These are phyloP conservation scores for Penicillium sp. DNA, from an alignment of 2,329 filamentous ascomycete genomes.

Conservation along the genomic window DNA sequence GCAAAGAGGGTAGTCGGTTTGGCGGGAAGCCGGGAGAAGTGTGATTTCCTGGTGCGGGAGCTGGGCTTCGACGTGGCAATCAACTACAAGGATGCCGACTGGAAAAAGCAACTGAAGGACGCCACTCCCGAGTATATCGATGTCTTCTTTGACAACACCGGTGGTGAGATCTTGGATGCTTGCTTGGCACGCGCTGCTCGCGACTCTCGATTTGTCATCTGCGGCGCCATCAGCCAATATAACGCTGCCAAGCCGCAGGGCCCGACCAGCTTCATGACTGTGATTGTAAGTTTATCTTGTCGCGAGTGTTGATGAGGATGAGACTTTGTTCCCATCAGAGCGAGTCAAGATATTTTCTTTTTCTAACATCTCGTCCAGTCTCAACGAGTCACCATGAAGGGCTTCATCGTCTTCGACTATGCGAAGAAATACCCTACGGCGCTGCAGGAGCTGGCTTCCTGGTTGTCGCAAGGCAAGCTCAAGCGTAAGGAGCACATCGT, in stretches of 20 bases:
- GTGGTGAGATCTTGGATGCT: constrained; percentile 63
- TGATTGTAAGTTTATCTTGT: constrained; percentile 28
- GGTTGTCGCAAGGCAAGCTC: constrained; percentile 66
- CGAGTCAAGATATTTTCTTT: too few species aligned
- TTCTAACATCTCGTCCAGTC: constrained; percentile 24
- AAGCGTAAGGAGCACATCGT: constrained; percentile 66
- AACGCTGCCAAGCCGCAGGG: constrained; percentile 54
- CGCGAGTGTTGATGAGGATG: too few species aligned
- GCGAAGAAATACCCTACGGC: constrained; percentile 53
- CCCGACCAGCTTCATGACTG: constrained; percentile 44
- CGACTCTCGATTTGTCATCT: constrained; percentile 63
- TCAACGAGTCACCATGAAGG: constrained; percentile 51
- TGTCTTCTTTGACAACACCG: constrained; percentile 70
- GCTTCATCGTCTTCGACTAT: constrained; percentile 70
- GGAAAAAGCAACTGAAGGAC: constrained; percentile 54
- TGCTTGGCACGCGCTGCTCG: constrained; percentile 59
- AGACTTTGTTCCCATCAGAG: too few species aligned
- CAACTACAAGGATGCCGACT: constrained; percentile 63
- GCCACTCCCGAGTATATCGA: constrained; percentile 58
- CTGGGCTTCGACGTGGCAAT: constrained; percentile 62
- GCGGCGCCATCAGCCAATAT: constrained; percentile 65
- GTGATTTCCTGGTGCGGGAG: constrained; percentile 56
- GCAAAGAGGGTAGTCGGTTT: constrained; percentile 57
- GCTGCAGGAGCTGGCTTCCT: constrained; percentile 55
- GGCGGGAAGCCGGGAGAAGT: constrained; percentile 63